Percentiles rank a stretch among this genome's conserved stretches.
These are phyloP conservation scores for Phytopythium mirpurense DNA, from an alignment of 352 stramenopile genomes.

Conservation along the genomic window DNA sequence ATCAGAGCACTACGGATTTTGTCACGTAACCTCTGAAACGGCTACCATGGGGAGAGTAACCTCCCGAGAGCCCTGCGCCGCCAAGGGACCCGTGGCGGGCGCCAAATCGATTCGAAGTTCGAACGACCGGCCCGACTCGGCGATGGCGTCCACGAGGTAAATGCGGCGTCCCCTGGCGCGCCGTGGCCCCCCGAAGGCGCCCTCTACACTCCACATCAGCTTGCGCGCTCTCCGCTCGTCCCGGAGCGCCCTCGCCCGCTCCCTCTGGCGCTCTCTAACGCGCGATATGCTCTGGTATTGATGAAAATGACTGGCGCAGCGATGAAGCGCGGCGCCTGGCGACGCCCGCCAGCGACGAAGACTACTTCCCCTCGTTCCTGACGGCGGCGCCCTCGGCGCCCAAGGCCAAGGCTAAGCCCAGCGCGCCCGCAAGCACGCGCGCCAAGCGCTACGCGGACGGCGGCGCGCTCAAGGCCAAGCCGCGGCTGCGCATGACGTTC, in stretches of 20 bases:
- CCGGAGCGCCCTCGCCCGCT: background rate
- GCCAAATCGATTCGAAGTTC: background rate
- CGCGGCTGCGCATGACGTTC: constrained; percentile 47
- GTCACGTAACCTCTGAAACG: too few species aligned
- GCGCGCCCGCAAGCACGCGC: constrained; percentile 20
- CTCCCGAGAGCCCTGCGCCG: too few species aligned
- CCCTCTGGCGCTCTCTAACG: background rate
- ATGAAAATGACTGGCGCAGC: background rate
- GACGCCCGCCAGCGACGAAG: constrained; percentile 40
- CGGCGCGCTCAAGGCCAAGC: constrained; percentile 20
- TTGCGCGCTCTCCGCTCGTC: background rate
- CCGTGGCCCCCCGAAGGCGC: background rate
- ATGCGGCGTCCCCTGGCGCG: background rate
- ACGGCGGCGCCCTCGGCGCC: constrained; percentile 47
- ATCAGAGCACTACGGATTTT: too few species aligned
- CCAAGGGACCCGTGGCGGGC: too few species aligned
- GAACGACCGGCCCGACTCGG: background rate
- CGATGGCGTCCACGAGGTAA: constrained; percentile 4
- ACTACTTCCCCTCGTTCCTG: constrained; percentile 74
- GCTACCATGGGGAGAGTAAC: too few species aligned
- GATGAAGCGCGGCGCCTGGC: constrained; percentile 15
- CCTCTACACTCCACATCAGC: too few species aligned
- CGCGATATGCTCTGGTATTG: background rate
- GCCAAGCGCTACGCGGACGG: constrained; percentile 18
- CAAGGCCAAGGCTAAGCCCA: constrained; percentile 54